Evolutionary conservation across 306 rosid genomes (phyloP).

Genomic region (Castanospermum australe): DNA sequence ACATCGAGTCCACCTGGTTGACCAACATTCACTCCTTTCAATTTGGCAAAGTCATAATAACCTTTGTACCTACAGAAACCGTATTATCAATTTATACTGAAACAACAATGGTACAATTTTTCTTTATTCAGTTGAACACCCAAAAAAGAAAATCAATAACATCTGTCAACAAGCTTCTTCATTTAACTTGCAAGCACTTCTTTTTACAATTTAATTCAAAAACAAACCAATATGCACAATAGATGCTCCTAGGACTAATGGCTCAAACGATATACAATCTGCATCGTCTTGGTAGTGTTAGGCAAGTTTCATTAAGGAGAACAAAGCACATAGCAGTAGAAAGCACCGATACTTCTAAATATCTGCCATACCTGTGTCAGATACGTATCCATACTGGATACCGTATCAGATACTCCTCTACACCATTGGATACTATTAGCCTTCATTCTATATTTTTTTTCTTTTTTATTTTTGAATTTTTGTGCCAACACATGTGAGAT

Average conservation of each 20-base stretch:
- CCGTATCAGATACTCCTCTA: too few species aligned
- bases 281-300: background rate
- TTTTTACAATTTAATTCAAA: too few species aligned
- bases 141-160: background rate
- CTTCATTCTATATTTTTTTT: too few species aligned
- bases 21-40: conserved; percentile 63
- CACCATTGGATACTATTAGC: too few species aligned
- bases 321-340: background rate
- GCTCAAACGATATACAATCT: background rate
- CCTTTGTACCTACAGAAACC: conserved; percentile 81
- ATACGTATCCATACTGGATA: too few species aligned
- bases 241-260: background rate
- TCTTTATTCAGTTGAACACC: background rate
- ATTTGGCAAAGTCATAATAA: conserved; percentile 64
- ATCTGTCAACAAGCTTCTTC: background rate
- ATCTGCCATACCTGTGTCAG: too few species aligned
- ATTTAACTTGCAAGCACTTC: background rate
- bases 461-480: too few species aligned
- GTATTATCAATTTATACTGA: conserved; percentile 10
- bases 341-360: too few species aligned
- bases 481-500: too few species aligned
- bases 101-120: background rate
- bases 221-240: too few species aligned
- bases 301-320: background rate
- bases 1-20: conserved; percentile 83